Conservation (phyloP, 805 yeast genomes). For the Candida germanica region DNA sequence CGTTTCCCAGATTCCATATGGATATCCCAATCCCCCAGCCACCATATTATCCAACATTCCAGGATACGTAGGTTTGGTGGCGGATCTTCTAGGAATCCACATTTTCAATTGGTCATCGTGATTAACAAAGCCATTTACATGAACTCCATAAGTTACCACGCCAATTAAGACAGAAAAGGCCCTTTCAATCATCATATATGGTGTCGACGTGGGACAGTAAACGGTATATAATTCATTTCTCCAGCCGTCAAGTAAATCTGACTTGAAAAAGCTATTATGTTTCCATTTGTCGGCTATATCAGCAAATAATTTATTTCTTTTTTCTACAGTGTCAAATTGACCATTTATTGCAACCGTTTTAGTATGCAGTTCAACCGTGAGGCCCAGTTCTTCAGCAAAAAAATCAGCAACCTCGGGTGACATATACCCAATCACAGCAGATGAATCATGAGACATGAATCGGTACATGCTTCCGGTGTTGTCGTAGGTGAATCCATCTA, state of each 20-base stretch:
- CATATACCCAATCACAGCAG: slow-evolving; percentile 27
- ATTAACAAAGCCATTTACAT: slow-evolving; percentile 74
- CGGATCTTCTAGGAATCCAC: slow-evolving; percentile 86
- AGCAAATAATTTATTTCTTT: slow-evolving; percentile 40
- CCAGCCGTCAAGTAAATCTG: slow-evolving; percentile 61
- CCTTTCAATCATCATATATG: slow-evolving; percentile 74
- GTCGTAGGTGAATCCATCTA: slow-evolving; percentile 31
- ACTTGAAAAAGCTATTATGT: slow-evolving; percentile 22
- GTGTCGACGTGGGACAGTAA: slow-evolving; percentile 50
- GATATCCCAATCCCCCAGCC: slow-evolving; percentile 92
- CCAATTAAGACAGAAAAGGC: slow-evolving; percentile 81
- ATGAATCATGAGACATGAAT: slow-evolving; percentile 29
- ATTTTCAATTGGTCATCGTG: slow-evolving; percentile 43
- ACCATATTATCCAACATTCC: slow-evolving; percentile 89
- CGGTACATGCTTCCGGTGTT: slow-evolving; percentile 17
- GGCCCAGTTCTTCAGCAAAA: slow-evolving; percentile 15
- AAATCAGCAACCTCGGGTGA: slow-evolving; percentile 20
- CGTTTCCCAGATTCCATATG: slow-evolving; percentile 72
- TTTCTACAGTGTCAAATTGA: slow-evolving; percentile 34
- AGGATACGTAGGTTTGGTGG: slow-evolving; percentile 82
- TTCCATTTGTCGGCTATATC: slow-evolving; percentile 43
- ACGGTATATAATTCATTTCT: slow-evolving; percentile 78
- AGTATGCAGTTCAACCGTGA: slow-evolving; percentile 20
- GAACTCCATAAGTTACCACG: slow-evolving; percentile 86
- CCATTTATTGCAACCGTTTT: slow-evolving; percentile 27